A percentile compares a stretch with the other conserved stretches of the same genome.
These are phyloP conservation scores for Saccharomyces hybrid DNA, from an alignment of 1,139 yeast species.

Conservation along the genomic window DNA sequence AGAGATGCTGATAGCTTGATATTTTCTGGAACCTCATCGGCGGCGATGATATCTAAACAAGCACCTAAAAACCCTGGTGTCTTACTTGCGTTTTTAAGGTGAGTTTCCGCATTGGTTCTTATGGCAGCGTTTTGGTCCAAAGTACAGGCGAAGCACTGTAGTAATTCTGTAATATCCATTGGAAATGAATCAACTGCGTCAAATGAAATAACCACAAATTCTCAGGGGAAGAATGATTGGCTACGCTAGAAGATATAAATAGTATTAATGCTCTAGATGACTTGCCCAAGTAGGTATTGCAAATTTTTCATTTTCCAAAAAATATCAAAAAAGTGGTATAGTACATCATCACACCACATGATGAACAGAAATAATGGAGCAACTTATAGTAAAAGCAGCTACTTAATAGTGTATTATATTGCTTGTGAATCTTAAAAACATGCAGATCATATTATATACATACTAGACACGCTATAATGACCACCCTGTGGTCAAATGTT, in stretches of 20 bases:
- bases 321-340: background rate
- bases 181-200: background rate
- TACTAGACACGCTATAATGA: slow-evolving; percentile 5
- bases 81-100: slow-evolving; percentile 49
- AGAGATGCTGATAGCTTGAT: slow-evolving; percentile 78
- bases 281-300: background rate
- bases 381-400: no score
- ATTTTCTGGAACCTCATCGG: slow-evolving; percentile 44
- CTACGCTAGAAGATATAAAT: background rate
- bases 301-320: background rate
- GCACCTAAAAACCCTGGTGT: slow-evolving; percentile 73
- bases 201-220: background rate
- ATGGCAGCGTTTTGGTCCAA: slow-evolving; percentile 57
- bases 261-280: background rate
- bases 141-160: slow-evolving; percentile 78
- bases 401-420: no score
- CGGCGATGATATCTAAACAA: slow-evolving; percentile 68
- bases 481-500: slow-evolving; percentile 23
- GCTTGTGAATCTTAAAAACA: background rate
- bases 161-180: slow-evolving; percentile 63
- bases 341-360: background rate
- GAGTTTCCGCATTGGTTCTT: slow-evolving; percentile 63
- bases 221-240: background rate
- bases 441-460: background rate
- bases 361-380: no score